Evolutionary conservation across 495 filamentous ascomycete species (phyloP).

Genomic region (Neurospora discreta): DNA sequence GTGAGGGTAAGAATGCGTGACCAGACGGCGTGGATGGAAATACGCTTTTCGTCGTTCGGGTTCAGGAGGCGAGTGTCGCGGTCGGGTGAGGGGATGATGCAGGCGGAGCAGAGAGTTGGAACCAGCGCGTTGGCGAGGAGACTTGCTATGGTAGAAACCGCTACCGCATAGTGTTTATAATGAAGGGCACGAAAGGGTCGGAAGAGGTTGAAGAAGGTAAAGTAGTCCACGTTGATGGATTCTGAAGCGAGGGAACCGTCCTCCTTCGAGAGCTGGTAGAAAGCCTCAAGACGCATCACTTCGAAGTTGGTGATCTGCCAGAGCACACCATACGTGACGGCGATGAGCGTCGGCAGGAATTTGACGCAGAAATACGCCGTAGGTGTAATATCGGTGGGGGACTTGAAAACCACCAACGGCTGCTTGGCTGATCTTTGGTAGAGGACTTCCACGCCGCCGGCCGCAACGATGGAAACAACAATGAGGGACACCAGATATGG

Average conservation of each 20-base stretch:
- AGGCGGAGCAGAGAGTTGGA: slow-evolving; percentile 50
- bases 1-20: slow-evolving; percentile 46
- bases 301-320: slow-evolving; percentile 70
- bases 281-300: slow-evolving; percentile 62
- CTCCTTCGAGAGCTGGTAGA: slow-evolving; percentile 58
- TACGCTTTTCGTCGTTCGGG: slow-evolving; percentile 31
- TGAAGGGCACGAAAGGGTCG: slow-evolving; percentile 49
- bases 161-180: slow-evolving; percentile 54
- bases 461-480: slow-evolving; percentile 44
- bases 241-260: slow-evolving; percentile 53
- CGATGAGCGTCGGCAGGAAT: slow-evolving; percentile 57
- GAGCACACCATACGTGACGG: slow-evolving; percentile 60
- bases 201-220: slow-evolving; percentile 51
- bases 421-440: slow-evolving; percentile 43
- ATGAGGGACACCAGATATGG: slow-evolving; percentile 47
- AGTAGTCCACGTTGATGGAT: slow-evolving; percentile 63
- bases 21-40: slow-evolving; percentile 46
- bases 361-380: slow-evolving; percentile 56
- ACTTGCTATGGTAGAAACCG: slow-evolving; percentile 47
- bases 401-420: slow-evolving; percentile 38
- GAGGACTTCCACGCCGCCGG: slow-evolving; percentile 46
- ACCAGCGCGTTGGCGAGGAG: slow-evolving; percentile 52
- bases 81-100: slow-evolving; percentile 41
- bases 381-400: slow-evolving; percentile 38
- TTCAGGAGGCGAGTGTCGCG: slow-evolving; percentile 18